Evolutionary conservation across 1,284 basidiomycete species (phyloP).

Genomic region (Psilocybe mexicana): DNA sequence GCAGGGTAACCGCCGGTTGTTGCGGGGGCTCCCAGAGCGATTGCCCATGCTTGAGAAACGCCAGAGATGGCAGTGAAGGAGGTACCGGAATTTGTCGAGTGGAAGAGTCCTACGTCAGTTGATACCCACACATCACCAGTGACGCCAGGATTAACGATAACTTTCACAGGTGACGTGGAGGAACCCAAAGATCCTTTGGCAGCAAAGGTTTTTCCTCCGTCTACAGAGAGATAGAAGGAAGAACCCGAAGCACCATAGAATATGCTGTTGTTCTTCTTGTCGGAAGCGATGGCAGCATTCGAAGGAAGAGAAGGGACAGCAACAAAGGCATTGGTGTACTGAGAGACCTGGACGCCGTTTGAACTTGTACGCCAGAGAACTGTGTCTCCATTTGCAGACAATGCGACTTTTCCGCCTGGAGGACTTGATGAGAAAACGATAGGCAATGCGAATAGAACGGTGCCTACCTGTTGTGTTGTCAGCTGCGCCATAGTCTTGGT

Average conservation of each 20-base stretch:
- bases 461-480: constrained; percentile 40
- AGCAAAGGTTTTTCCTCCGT: constrained; percentile 55
- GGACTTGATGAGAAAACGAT: background rate
- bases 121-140: constrained; percentile 66
- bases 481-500: constrained; percentile 52
- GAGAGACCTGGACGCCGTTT: constrained; percentile 54
- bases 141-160: constrained; percentile 52
- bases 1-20: constrained; percentile 54
- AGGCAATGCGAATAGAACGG: constrained; percentile 5
- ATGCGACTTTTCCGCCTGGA: constrained; percentile 55
- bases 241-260: constrained; percentile 59
- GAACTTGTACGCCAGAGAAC: constrained; percentile 56
- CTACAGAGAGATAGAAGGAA: constrained; percentile 58
- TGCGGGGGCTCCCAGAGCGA: constrained; percentile 57
- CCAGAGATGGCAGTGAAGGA: constrained; percentile 51
- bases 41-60: constrained; percentile 54
- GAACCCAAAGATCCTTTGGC: constrained; percentile 44
- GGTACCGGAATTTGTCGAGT: constrained; percentile 54
- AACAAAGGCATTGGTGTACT: constrained; percentile 48
- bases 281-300: constrained; percentile 56
- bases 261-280: constrained; percentile 55
- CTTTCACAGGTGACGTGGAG: constrained; percentile 49
- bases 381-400: constrained; percentile 57
- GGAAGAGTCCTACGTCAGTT: constrained; percentile 61
- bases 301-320: constrained; percentile 52